These are phyloP conservation scores for Cardamine occulta DNA, from an alignment of 345 rosid species.

Conservation along the genomic window DNA sequence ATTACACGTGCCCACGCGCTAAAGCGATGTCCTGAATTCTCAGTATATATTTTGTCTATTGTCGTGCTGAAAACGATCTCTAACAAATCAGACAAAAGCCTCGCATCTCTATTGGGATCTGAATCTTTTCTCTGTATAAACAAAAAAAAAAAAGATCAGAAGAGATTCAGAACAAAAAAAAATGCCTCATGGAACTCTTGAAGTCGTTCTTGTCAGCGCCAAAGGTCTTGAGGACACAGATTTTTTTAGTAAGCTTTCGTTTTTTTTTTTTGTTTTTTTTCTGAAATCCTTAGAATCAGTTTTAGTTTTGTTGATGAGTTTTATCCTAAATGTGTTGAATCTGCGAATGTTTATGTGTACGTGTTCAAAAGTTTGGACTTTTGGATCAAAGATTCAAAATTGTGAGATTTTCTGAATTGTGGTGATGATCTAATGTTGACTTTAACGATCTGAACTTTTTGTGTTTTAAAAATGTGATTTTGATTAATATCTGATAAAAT, in stretches of 20 bases:
- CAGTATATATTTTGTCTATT: neutral
- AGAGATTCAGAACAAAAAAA: neutral
- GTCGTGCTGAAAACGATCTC: constrained; percentile 29
- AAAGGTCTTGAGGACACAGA: constrained; percentile 67
- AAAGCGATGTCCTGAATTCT: neutral
- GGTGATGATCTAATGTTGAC: neutral
- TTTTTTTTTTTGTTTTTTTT: neutral
- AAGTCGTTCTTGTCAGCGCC: constrained; percentile 64
- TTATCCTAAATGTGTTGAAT: constrained; percentile 21
- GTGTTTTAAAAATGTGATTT: neutral
- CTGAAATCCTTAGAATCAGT: constrained; percentile 1
- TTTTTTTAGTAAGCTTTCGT: constrained; percentile 51
- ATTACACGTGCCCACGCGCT: constrained; percentile 6
- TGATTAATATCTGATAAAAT: neutral
- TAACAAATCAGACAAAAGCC: constrained; percentile 37
- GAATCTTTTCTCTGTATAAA: constrained; percentile 17
- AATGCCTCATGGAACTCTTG: constrained; percentile 69
- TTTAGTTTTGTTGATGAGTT: constrained; percentile 20
- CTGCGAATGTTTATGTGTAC: constrained; percentile 5
- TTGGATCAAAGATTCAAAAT: constrained; percentile 18
- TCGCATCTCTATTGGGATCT: constrained; percentile 39
- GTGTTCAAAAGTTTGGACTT: constrained; percentile 5
- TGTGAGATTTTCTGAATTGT: neutral
- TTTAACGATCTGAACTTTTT: constrained; percentile 10
- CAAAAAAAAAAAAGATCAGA: neutral